Evolutionary conservation across 805 yeast genomes (phyloP).

Genomic region (Clavispora fructus): DNA sequence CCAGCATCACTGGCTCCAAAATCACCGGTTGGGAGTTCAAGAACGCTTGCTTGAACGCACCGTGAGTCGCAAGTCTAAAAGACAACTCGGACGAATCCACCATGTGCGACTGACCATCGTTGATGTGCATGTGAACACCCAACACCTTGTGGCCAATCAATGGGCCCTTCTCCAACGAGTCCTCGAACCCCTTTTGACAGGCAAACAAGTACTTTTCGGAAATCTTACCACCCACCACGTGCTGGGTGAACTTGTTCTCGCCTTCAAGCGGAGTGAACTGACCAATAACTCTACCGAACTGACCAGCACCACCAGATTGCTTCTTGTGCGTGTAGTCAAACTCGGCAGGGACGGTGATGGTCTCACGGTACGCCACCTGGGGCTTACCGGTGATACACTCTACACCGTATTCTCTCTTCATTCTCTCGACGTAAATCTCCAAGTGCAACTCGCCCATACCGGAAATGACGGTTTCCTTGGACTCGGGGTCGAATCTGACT

Average conservation of each 20-base stretch:
- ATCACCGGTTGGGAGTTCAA: slow-evolving; percentile 78
- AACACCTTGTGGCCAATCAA: slow-evolving; percentile 89
- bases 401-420: slow-evolving; percentile 94
- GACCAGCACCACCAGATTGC: slow-evolving; percentile 99
- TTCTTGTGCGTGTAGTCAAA: slow-evolving; percentile 96
- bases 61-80: slow-evolving; percentile 85
- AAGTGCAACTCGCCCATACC: slow-evolving; percentile 99
- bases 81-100: slow-evolving; percentile 97
- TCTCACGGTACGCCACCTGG: slow-evolving; percentile 96
- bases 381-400: slow-evolving; percentile 96
- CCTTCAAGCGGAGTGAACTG: slow-evolving; percentile 59
- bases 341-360: slow-evolving; percentile 63
- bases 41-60: slow-evolving; percentile 91
- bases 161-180: slow-evolving; percentile 93
- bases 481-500: slow-evolving; percentile 82
- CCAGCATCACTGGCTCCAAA: slow-evolving; percentile 94
- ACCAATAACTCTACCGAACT: slow-evolving; percentile 95
- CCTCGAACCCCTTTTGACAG: slow-evolving; percentile 93
- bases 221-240: slow-evolving; percentile 94
- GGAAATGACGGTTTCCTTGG: slow-evolving; percentile 89
- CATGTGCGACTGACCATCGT: slow-evolving; percentile 96
- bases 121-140: slow-evolving; percentile 87
- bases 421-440: slow-evolving; percentile 97
- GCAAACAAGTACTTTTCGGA: slow-evolving; percentile 92
- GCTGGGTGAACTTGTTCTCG: slow-evolving; percentile 74